Percentiles rank a stretch among this genome's conserved stretches.
Conservation (phyloP, 2,329 filamentous ascomycete genomes). For the Diaporthe destruens region DNA sequence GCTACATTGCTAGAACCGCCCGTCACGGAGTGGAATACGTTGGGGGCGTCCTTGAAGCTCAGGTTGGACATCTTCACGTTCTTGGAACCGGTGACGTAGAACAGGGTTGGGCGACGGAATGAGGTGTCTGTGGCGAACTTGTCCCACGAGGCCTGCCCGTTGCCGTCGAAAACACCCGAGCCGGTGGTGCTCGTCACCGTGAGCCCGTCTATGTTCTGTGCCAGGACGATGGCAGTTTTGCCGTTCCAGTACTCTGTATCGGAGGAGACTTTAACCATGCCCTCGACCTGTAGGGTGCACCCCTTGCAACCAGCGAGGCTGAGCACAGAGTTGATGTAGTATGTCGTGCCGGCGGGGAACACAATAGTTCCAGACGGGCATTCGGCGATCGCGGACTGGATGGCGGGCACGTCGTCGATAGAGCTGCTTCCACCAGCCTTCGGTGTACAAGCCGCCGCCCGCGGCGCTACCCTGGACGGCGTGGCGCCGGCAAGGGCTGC, state of each 20-base stretch:
- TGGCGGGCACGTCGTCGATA: not conserved
- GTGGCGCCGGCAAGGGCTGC: not conserved
- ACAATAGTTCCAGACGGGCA: not conserved
- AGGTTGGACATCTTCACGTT: not conserved
- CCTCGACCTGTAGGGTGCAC: not conserved
- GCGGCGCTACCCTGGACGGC: not conserved
- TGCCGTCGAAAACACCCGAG: slow-evolving; percentile 4
- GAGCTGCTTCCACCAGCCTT: slow-evolving; percentile 2
- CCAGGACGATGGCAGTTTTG: not conserved
- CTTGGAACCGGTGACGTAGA: slow-evolving; percentile 1
- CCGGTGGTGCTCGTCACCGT: slow-evolving; percentile 3
- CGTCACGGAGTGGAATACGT: not conserved
- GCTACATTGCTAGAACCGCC: not conserved
- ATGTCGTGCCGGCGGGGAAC: not conserved
- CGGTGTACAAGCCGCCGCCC: not conserved
- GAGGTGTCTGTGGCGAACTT: not conserved
- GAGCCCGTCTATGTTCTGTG: slow-evolving; percentile 1
- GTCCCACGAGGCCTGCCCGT: slow-evolving; percentile 3
- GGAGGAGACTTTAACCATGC: not conserved
- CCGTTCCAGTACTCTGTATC: slow-evolving; percentile 1
- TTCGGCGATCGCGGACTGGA: not conserved
- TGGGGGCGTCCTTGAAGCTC: not conserved
- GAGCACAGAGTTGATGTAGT: slow-evolving; percentile 6
- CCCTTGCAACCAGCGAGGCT: not conserved
- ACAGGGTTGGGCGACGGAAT: not conserved